Conservation (phyloP, 2,329 filamentous ascomycete species). For the Fusarium virguliforme region DNA sequence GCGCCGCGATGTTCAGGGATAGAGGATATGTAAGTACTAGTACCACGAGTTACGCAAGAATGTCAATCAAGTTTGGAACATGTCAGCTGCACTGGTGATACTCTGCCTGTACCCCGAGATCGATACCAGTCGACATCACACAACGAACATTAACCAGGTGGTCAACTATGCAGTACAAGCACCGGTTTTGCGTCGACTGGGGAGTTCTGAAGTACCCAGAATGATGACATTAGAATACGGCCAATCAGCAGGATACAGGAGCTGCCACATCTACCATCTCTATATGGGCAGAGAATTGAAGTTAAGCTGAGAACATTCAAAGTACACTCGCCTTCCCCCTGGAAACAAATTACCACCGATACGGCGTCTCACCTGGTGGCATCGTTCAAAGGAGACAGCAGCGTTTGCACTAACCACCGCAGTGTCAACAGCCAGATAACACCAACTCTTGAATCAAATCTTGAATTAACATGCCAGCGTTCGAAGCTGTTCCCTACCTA, state of each 20-base stretch:
- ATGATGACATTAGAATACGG: no score
- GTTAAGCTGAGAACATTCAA: no score
- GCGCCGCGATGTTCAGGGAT: background rate
- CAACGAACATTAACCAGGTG: background rate
- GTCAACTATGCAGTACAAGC: background rate
- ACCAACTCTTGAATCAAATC: background rate
- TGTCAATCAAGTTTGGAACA: background rate
- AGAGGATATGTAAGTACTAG: background rate
- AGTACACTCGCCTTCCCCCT: no score
- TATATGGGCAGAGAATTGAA: no score
- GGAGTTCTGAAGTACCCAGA: no score
- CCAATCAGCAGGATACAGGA: no score
- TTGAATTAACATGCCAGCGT: slow-evolving; percentile 1
- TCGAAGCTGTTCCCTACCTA: background rate
- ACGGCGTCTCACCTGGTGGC: background rate
- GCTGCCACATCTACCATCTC: no score
- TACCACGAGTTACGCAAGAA: slow-evolving; percentile 28
- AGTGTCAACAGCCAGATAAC: background rate
- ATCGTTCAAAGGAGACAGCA: background rate
- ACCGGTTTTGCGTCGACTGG: no score
- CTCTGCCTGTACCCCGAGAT: background rate
- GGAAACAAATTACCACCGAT: no score
- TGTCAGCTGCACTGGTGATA: background rate
- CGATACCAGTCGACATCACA: background rate
- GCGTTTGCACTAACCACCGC: no score